phyloP scores from a whole-genome alignment of 345 rosid genomes.

The Dimocarpus longan region DNA sequence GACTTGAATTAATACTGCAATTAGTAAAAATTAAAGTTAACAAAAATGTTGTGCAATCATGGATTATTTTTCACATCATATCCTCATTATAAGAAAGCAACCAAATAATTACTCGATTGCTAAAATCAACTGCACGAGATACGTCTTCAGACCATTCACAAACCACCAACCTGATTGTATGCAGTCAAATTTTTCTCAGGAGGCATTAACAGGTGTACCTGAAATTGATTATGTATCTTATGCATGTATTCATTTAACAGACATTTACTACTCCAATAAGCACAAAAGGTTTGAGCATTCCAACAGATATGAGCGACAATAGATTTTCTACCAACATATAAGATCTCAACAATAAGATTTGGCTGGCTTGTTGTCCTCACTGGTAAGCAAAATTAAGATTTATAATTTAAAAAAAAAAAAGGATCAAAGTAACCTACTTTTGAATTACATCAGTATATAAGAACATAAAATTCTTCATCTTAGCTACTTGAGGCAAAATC shows the following conservation, averaged over 20 bases:
- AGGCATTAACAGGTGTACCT: background rate
- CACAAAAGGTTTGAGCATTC: background rate
- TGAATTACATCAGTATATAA: background rate
- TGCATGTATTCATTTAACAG: background rate
- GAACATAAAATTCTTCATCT: background rate
- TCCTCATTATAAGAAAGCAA: background rate
- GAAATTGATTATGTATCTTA: background rate
- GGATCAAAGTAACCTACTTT: background rate
- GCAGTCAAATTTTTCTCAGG: background rate
- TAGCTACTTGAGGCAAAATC: background rate
- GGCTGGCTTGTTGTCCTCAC: background rate
- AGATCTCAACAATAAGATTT: background rate
- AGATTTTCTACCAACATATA: background rate
- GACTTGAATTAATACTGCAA: too few relatives aligned
- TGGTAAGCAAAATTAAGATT: background rate
- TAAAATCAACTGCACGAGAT: background rate
- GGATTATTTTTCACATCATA: background rate
- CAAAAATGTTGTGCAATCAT: too few relatives aligned
- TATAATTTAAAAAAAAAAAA: background rate
- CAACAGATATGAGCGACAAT: background rate
- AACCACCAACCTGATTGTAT: background rate
- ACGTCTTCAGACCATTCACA: background rate
- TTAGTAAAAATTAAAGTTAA: too few relatives aligned
- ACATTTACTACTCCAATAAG: background rate
- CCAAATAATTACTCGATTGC: background rate